phyloP scores from a whole-genome alignment of 2,329 filamentous ascomycete genomes.

The Sporothrix curviconia region DNA sequence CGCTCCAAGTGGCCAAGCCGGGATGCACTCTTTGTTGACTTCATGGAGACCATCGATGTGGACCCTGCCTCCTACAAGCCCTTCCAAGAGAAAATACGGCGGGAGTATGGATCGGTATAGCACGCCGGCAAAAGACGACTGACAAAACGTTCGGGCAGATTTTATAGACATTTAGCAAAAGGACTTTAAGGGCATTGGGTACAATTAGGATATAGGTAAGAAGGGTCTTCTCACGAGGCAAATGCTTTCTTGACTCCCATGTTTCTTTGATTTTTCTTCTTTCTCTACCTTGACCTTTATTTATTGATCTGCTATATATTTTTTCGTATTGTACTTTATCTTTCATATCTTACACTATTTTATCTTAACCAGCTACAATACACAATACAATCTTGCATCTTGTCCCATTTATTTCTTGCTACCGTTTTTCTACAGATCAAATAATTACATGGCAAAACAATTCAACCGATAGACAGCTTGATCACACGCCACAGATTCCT shows the following conservation, averaged over 20 bases:
- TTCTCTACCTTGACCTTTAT: background rate
- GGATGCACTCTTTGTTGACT: slow-evolving; percentile 10
- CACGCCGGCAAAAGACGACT: too few relatives aligned
- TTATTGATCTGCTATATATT: background rate
- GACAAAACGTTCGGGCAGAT: background rate
- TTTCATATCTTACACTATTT: background rate
- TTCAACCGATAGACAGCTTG: too few relatives aligned
- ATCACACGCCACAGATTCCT: too few relatives aligned
- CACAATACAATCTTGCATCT: too few relatives aligned
- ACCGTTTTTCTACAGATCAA: too few relatives aligned
- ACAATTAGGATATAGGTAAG: background rate
- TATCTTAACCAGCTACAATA: too few relatives aligned
- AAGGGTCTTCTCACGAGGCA: background rate
- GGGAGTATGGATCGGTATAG: slow-evolving; percentile 10
- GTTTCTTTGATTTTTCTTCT: background rate
- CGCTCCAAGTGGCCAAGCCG: background rate
- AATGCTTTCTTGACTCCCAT: too few relatives aligned
- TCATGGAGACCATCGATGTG: slow-evolving; percentile 16
- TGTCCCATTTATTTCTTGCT: too few relatives aligned
- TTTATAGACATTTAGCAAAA: background rate
- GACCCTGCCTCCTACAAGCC: slow-evolving; percentile 7
- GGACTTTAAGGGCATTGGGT: background rate
- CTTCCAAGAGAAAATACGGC: slow-evolving; percentile 18
- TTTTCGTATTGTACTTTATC: background rate
- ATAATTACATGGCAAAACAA: too few relatives aligned